A percentile compares a stretch with the other conserved stretches of the same genome.
These are phyloP conservation scores for Phytophthora vignae DNA, from an alignment of 352 stramenopile species.

Conservation along the genomic window DNA sequence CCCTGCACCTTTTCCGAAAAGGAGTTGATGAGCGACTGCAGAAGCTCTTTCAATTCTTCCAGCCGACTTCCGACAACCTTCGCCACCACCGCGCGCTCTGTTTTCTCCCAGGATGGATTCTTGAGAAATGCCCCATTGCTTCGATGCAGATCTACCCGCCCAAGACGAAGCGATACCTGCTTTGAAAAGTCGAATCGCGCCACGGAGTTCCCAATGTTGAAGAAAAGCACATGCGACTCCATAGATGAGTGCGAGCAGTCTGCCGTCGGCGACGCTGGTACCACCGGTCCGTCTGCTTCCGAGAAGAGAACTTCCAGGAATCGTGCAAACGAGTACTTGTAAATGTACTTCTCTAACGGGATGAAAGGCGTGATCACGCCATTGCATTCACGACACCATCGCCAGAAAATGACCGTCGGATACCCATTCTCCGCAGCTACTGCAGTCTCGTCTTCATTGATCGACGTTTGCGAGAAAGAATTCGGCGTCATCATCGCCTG, in stretches of 20 bases:
- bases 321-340: constrained; percentile 98
- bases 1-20: constrained; percentile 74
- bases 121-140: constrained; percentile 3
- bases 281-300: constrained; percentile 52
- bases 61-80: constrained; percentile 41
- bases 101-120: constrained; percentile 25
- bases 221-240: constrained; percentile 81
- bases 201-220: constrained; percentile 80
- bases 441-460: constrained; percentile 33
- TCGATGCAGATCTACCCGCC: constrained; percentile 24
- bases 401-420: constrained; percentile 95
- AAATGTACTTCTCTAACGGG: constrained; percentile 90
- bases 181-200: constrained; percentile 72
- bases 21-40: constrained; percentile 55
- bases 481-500: constrained; percentile 51
- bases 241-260: constrained; percentile 59
- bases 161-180: constrained; percentile 51
- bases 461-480: constrained; percentile 32
- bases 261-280: constrained; percentile 16
- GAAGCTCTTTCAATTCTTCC: constrained; percentile 40
- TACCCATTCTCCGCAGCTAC: constrained; percentile 36
- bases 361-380: constrained; percentile 93
- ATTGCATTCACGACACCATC: constrained; percentile 96
- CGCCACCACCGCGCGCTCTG: constrained; percentile 37
- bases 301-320: constrained; percentile 98